Conservation (phyloP, 768 basidiomycete species). For the Clitopilus hobsonii region DNA sequence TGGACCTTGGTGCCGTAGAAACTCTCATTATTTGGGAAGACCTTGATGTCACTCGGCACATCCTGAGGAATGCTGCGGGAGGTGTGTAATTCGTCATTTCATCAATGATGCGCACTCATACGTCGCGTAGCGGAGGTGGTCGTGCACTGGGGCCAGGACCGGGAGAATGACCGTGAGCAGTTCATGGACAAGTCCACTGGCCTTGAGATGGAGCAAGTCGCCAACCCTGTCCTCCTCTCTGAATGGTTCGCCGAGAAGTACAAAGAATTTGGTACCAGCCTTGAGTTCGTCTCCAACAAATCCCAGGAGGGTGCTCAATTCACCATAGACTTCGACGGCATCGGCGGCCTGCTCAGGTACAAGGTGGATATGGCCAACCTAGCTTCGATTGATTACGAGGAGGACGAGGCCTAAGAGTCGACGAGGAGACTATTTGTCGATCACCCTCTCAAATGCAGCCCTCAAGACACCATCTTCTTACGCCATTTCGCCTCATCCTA, state of each 20-base stretch:
- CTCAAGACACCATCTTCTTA: no score
- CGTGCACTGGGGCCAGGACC: conserved; percentile 73
- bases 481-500: no score
- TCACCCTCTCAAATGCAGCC: no score
- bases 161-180: conserved; percentile 91
- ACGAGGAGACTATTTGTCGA: conserved; percentile 79
- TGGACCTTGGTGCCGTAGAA: conserved; percentile 95
- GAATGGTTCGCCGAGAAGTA: conserved; percentile 99
- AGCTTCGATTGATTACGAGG: conserved; percentile 69
- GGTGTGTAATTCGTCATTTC: conserved; percentile 35
- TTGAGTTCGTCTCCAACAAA: conserved; percentile 94
- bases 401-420: conserved; percentile 82
- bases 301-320: conserved; percentile 98
- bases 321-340: conserved; percentile 97
- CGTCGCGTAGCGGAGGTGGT: conserved; percentile 68
- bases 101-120: neutral
- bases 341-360: conserved; percentile 93
- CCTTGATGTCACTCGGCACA: conserved; percentile 83
- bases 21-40: conserved; percentile 99
- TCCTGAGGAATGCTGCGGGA: conserved; percentile 87
- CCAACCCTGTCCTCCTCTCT: conserved; percentile 80
- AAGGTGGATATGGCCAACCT: conserved; percentile 95
- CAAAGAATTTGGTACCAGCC: conserved; percentile 92
- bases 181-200: conserved; percentile 95
- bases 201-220: conserved; percentile 87